A percentile compares a stretch with the other conserved stretches of the same genome.
Evolutionary conservation across 371 early-diverging fungal species (phyloP).

Genomic region (Zopfochytrium polystomum): DNA sequence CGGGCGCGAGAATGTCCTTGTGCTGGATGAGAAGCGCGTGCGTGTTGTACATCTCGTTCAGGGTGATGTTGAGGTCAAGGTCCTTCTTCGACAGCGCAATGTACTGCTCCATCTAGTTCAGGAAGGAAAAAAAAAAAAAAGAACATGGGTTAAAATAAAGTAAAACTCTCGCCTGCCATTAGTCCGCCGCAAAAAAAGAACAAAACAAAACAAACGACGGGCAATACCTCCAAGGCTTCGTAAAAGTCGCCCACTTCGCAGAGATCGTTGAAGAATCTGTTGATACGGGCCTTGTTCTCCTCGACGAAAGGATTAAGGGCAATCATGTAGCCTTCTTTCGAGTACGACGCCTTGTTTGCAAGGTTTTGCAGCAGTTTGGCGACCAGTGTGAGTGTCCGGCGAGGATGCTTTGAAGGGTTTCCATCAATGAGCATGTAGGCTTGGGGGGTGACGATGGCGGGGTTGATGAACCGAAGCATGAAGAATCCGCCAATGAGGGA

Average conservation of each 20-base stretch:
- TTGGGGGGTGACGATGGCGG: slow-evolving; percentile 93
- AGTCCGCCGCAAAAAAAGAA: slow-evolving; percentile 7
- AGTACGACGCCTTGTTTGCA: slow-evolving; percentile 89
- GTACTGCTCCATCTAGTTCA: slow-evolving; percentile 85
- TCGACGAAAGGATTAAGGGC: slow-evolving; percentile 86
- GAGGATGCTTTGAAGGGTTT: slow-evolving; percentile 72
- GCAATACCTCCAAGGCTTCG: slow-evolving; percentile 80
- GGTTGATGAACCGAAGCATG: slow-evolving; percentile 94
- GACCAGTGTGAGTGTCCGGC: slow-evolving; percentile 86
- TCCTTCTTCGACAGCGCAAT: slow-evolving; percentile 91
- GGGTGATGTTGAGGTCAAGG: slow-evolving; percentile 76
- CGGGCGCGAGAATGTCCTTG: slow-evolving; percentile 72
- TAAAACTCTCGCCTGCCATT: no score
- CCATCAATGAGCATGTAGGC: slow-evolving; percentile 90
- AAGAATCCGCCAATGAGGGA: slow-evolving; percentile 96
- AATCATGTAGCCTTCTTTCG: slow-evolving; percentile 91
- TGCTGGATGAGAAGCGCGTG: slow-evolving; percentile 82
- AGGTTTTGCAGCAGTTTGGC: slow-evolving; percentile 92
- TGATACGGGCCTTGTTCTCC: slow-evolving; percentile 77
- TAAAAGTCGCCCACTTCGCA: slow-evolving; percentile 95
- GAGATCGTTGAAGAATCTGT: slow-evolving; percentile 81
- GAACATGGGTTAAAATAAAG: neutral
- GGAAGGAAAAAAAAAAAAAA: no score
- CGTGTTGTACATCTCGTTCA: slow-evolving; percentile 91
- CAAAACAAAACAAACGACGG: neutral